Base-by-base conservation (phyloP, 139 green algal species). In the Chlorella sp. region DNA sequence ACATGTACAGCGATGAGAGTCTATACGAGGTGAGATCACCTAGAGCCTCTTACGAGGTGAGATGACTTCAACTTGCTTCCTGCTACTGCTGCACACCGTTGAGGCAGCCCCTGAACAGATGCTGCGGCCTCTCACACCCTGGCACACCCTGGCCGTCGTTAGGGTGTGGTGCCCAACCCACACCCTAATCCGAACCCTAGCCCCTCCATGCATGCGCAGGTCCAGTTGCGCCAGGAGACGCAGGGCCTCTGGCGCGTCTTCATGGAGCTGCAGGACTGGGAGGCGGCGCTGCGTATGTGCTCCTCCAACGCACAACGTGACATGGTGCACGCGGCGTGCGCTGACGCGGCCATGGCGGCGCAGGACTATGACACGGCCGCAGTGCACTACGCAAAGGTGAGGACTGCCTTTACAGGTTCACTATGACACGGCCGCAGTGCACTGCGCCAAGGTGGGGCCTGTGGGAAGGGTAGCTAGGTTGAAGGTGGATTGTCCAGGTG, bases 201-300 rank as follows among this genome's bases (percentile, higher is more conserved):
- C n/a, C n/a, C n/a, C n/a, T n/a, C n/a, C n/a, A n/a, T n/a, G n/a
- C n/a, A n/a, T 29, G 32, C 69, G 35, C 55, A 59, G 65, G 65
- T 70, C 14, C 24, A 51, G 14, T 26, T 73, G 49, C 31, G 49
- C 32, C 49, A 10, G 62, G 92, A 97, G 73, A 81, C 68, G 23
- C 73, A 84, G 0, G 86, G 92, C 81, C 93, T 97, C 91, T 97
- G 92, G 92, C 42, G 80, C 24, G 83, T 91, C n/a, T 88, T 88
- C 71, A 77, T 96, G 49, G 80, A 88, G 33, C 78, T 82, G 49
- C 79, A 88, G 78, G 78, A 35, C 5, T 86, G 82, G 71, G 76
- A 81, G 34, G 74, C 61, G 1, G 80, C 83, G 17, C 76, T 88
- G 62, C 68, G 67, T 31, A 75, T 79, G 35, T 83, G 79, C 62